Evolutionary conservation across 192 early-diverging fungal genomes (phyloP).

Genomic region (Dimargaris cristalligena): DNA sequence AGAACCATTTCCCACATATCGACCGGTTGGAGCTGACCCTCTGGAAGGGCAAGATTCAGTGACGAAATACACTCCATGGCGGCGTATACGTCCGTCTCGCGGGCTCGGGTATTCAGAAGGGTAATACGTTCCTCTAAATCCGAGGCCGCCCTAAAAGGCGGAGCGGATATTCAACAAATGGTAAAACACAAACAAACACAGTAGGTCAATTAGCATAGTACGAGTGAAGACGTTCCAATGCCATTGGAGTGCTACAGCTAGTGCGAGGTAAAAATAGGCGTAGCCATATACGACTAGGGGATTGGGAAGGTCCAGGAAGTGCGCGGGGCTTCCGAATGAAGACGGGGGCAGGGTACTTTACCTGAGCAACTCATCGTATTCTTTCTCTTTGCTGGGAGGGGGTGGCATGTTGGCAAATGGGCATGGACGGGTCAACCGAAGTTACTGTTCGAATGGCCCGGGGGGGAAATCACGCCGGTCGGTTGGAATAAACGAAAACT

Average conservation of each 20-base stretch:
- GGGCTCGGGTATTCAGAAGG: neutral
- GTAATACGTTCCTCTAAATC: neutral
- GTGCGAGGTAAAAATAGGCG: too few species aligned
- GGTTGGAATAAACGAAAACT: too few species aligned
- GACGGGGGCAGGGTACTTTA: neutral
- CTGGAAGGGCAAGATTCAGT: neutral
- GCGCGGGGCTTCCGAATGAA: neutral
- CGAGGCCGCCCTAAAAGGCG: neutral
- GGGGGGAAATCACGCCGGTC: too few species aligned
- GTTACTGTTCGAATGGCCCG: too few species aligned
- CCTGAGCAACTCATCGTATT: neutral
- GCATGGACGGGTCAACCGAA: too few species aligned
- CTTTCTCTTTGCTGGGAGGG: too few species aligned
- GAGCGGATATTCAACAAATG: neutral
- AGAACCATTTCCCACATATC: neutral
- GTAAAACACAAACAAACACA: neutral
- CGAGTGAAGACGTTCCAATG: neutral
- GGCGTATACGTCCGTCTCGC: neutral
- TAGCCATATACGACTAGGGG: neutral
- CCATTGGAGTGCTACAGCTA: neutral
- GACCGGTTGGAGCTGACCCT: neutral
- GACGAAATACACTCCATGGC: neutral
- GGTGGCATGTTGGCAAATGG: too few species aligned
- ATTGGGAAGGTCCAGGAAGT: neutral
- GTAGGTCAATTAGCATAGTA: neutral